phyloP scores from a whole-genome alignment of 2,329 filamentous ascomycete genomes.

The Phoma herbarum region DNA sequence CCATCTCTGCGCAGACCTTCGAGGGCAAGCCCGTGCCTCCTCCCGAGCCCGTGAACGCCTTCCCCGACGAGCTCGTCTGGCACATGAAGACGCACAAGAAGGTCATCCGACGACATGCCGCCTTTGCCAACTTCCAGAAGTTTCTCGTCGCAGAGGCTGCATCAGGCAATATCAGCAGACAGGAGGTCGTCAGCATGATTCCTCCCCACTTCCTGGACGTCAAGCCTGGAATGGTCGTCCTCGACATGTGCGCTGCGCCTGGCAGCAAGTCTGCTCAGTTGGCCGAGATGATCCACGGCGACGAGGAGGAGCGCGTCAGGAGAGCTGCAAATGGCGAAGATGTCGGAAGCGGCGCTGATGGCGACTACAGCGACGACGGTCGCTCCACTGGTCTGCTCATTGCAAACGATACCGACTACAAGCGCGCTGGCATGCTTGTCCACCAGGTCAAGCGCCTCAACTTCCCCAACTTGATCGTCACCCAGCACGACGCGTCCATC shows the following conservation, averaged over 20 bases:
- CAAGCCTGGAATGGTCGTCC: slow-evolving; percentile 86
- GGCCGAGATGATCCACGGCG: slow-evolving; percentile 90
- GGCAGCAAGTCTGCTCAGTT: slow-evolving; percentile 97
- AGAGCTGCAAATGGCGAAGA: slow-evolving; percentile 73
- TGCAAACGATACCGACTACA: slow-evolving; percentile 96
- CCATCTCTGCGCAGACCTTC: slow-evolving; percentile 83
- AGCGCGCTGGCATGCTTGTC: slow-evolving; percentile 94
- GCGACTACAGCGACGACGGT: slow-evolving; percentile 76
- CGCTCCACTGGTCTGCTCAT: slow-evolving; percentile 90
- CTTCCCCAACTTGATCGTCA: slow-evolving; percentile 95
- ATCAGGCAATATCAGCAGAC: slow-evolving; percentile 95
- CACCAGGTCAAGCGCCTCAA: slow-evolving; percentile 98
- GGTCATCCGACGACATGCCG: slow-evolving; percentile 89
- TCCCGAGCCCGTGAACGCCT: slow-evolving; percentile 86
- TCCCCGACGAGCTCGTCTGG: slow-evolving; percentile 94
- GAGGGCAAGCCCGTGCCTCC: slow-evolving; percentile 85
- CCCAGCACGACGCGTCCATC: slow-evolving; percentile 95
- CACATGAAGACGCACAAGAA: slow-evolving; percentile 98
- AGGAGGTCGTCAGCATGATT: slow-evolving; percentile 99
- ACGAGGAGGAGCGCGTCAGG: slow-evolving; percentile 86
- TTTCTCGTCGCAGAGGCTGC: slow-evolving; percentile 97
- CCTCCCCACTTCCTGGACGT: slow-evolving; percentile 93
- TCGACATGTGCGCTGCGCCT: slow-evolving; percentile 96
- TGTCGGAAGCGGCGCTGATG: slow-evolving; percentile 62
- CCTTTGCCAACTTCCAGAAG: slow-evolving; percentile 95